Evolutionary conservation across 495 filamentous ascomycete genomes (phyloP).

Genomic region (Podospora pseudocomata): DNA sequence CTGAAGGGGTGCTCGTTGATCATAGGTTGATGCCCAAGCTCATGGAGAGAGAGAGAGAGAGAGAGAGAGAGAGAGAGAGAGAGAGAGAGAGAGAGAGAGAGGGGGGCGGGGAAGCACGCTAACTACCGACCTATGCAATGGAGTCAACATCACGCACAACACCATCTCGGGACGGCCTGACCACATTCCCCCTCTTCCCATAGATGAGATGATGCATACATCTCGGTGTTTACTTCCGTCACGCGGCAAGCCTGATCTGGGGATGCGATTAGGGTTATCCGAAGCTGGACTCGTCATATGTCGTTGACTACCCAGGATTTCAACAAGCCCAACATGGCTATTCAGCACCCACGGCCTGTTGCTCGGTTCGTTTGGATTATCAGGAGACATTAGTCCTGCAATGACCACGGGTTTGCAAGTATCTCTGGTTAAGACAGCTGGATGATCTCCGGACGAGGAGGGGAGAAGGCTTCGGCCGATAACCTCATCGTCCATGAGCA

Average conservation of each 20-base stretch:
- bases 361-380: neutral
- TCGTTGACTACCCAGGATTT: neutral
- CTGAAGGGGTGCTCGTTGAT: neutral
- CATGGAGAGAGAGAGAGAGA: neutral
- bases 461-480: neutral
- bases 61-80: too few species aligned
- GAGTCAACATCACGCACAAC: neutral
- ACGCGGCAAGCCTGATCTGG: constrained; percentile 8
- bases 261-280: neutral
- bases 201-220: constrained; percentile 16
- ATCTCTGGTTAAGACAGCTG: neutral
- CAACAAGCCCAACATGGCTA: neutral
- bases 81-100: too few species aligned
- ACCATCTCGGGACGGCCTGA: constrained; percentile 1
- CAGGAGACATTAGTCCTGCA: neutral
- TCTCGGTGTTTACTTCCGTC: constrained; percentile 11
- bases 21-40: neutral
- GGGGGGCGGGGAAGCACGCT: neutral
- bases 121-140: constrained; percentile 17
- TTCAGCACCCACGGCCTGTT: neutral
- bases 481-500: neutral
- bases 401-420: neutral
- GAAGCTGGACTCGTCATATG: neutral
- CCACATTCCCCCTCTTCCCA: constrained; percentile 1
- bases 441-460: neutral